Evolutionary conservation across 2,329 filamentous ascomycete species (phyloP), one percentile per base, ranked within the genome.

Genomic region (Colletotrichum sp.): DNA sequence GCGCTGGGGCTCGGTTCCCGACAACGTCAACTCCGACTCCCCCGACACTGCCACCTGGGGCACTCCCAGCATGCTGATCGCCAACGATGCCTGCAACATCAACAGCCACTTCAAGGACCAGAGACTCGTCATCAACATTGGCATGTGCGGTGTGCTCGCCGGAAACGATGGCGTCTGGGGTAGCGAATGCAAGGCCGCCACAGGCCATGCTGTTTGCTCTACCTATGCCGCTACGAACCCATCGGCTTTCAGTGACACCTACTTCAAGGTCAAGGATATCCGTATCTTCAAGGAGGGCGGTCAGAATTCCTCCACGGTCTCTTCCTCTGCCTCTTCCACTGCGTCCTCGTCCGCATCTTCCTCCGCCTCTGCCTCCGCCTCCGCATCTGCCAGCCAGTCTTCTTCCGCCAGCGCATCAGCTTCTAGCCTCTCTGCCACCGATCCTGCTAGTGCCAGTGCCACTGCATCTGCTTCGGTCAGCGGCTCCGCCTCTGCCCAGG

Each of bases 61-160:
- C 8, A 85, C 80, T 6, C 93, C 94, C 1, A 81, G 87, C 5
- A 91, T 92, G 15, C 84, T 86, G 24, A 93, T 95, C 2, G 90
- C 90, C 18, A 86, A 84, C 64, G 76, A 77, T 69, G 79, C 78
- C 51, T 97, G 95, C 83, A 85, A 95, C 76, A 90, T 95, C 76
- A 84, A 90, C 75, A 81, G 81, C 3, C 87, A 90, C 78, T 93
- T 97, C 82, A 85, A 84, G 74, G 85, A 92, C 79, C 90, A 96
- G 86, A 90, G 92, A 78, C 90, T 98, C 74, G 90, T 95, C 69
- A 89, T 95, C 77, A 91, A 95, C 85, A 94, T 94, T 58, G 82
- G 91, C 54, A 93, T 96, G 82, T 96, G 94, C 81, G 94, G 94
- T 24, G 90, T 92, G 78, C 93, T 92, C 86, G 93, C 93, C 3